Evolutionary conservation across 768 basidiomycete genomes (phyloP), one percentile per base, ranked within the genome.

Genomic region (Lactarius indigo): DNA sequence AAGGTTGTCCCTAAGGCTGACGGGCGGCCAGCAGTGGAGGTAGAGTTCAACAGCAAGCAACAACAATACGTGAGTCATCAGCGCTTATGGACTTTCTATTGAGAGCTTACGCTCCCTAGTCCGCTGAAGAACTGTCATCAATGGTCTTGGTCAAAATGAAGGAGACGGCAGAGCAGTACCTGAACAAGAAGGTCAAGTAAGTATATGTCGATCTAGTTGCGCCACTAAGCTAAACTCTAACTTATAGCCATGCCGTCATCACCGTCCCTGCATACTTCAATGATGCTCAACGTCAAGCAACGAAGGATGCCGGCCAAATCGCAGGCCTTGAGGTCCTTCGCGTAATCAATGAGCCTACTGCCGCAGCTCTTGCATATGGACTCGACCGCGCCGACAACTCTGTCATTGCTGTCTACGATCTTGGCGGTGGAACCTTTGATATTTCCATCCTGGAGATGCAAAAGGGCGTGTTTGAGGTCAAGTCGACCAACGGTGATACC

Each of bases 181-280:
- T 98, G 52, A 94, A 94, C 79, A 96, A 96, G 80, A 88, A 87
- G 71, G 86, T 98, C 81, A 96, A 91, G 91, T 96, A 83, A 81
- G 95, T 87, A 72, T 47, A 63, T 55, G 47, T 20, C 37, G 26
- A 5, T 50, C 50, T 23, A 26, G 9, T 35, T 35, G 31, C 4
- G 39, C 9, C 9, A 3, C 39, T 63, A 17, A 17, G 2, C 18
- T 23, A 59, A 68, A 68, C 3, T 66, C 61, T n/a, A 44, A 66
- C 59, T 31, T 59, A 47, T 64, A 92, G 90, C 73, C 87, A 92
- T 62, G 91, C 91, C 31, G 96, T 98, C 73, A 82, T 98, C 73
- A 98, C 96, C 17, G 96, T 98, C 35, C 97, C 96, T 1, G 96
- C 96, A 0, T 98, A 98, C 81, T 99, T 98, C 87, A 99, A 99